Conservation (phyloP, 2,329 filamentous ascomycete genomes). For the Talaromyces rugulosus region DNA sequence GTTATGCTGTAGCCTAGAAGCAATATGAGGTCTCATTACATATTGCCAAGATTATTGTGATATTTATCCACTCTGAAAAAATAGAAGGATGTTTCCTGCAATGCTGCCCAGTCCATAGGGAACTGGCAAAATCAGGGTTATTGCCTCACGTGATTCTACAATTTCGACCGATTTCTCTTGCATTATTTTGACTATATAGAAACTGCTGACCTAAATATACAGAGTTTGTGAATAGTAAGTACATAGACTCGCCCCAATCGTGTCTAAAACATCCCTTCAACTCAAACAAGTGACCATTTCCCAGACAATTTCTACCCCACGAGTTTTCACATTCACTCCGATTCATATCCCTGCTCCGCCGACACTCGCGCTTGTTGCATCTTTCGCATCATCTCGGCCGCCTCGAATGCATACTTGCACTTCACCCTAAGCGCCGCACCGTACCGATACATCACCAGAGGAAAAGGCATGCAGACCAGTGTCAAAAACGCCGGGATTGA, state of each 20-base stretch:
- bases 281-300: not conserved
- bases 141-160: too few relatives aligned
- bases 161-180: not conserved
- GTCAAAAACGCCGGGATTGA: conserved; percentile 37
- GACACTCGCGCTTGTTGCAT: conserved; percentile 2
- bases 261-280: not conserved
- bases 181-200: not conserved
- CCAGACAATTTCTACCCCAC: not conserved
- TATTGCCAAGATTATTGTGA: too few relatives aligned
- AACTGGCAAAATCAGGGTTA: too few relatives aligned
- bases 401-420: conserved; percentile 29
- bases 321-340: not conserved
- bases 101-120: too few relatives aligned
- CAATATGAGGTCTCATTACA: too few relatives aligned
- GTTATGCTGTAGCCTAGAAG: too few relatives aligned
- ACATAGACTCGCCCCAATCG: too few relatives aligned
- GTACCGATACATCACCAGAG: conserved; percentile 37
- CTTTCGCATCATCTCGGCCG: conserved; percentile 7
- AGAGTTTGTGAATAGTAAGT: not conserved
- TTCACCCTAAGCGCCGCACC: conserved; percentile 29
- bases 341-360: conserved; percentile 5
- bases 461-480: conserved; percentile 30
- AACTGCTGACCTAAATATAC: not conserved
- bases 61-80: too few relatives aligned
- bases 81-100: too few relatives aligned